Conservation (phyloP, 2,329 filamentous ascomycete genomes). For the Pyricularia grisea region DNA sequence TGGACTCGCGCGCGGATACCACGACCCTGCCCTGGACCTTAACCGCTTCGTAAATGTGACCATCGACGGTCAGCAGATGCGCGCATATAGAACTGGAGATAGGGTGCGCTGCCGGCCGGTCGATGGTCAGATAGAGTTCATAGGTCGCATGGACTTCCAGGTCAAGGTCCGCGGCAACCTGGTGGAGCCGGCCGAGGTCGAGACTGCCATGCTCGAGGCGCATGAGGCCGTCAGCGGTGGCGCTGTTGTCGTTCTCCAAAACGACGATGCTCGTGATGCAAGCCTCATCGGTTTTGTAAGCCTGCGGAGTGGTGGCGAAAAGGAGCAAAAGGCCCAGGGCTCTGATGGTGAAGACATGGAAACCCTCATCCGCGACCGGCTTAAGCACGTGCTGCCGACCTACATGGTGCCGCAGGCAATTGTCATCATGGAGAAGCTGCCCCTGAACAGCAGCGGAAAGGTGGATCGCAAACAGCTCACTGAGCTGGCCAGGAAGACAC, state of each 20-base stretch:
- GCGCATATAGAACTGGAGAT: background rate
- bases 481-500: background rate
- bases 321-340: background rate
- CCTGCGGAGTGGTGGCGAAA: too few species aligned
- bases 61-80: background rate
- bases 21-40: conserved; percentile 11
- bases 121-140: background rate
- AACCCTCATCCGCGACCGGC: background rate
- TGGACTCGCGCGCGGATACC: conserved; percentile 29
- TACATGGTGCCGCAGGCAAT: conserved; percentile 26
- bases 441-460: conserved; percentile 24
- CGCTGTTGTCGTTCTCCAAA: background rate
- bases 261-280: too few species aligned
- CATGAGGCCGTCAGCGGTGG: background rate
- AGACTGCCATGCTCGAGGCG: background rate
- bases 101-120: background rate
- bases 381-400: conserved; percentile 7
- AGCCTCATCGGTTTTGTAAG: background rate
- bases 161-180: conserved; percentile 1
- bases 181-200: conserved; percentile 1
- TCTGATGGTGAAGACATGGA: background rate
- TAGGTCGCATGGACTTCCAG: conserved; percentile 1
- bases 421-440: conserved; percentile 19
- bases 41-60: background rate
- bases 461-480: conserved; percentile 20